These are phyloP conservation scores for Lachnellula suecica DNA, from an alignment of 2,329 filamentous ascomycete genomes.

Conservation along the genomic window DNA sequence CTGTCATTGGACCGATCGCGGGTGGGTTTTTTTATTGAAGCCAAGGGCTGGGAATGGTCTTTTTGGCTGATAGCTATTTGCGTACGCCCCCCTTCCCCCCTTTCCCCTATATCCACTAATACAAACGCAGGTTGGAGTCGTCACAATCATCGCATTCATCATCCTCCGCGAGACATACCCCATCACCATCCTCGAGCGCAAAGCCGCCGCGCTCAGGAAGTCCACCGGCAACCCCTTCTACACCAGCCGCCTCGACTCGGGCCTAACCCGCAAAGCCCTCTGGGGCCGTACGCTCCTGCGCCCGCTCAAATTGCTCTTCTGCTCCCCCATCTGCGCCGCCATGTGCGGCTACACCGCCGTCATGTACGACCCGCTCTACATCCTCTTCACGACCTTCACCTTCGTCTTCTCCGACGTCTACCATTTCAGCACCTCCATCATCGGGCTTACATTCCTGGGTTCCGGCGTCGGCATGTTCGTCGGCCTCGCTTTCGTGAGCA, in stretches of 20 bases:
- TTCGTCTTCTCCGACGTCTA: constrained; percentile 46
- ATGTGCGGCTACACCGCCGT: constrained; percentile 47
- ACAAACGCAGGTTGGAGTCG: constrained; percentile 30
- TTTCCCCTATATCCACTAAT: background rate
- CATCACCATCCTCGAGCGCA: constrained; percentile 41
- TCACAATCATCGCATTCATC: constrained; percentile 23
- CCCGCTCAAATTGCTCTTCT: constrained; percentile 40
- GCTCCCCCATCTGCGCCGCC: constrained; percentile 35
- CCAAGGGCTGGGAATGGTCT: constrained; percentile 49
- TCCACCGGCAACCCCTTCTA: constrained; percentile 37
- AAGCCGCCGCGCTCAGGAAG: constrained; percentile 45
- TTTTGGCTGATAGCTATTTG: constrained; percentile 46
- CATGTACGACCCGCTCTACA: constrained; percentile 50
- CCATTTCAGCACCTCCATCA: constrained; percentile 34
- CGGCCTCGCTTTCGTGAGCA: constrained; percentile 38
- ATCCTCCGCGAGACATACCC: constrained; percentile 44
- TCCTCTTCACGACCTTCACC: constrained; percentile 48
- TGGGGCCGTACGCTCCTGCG: constrained; percentile 24
- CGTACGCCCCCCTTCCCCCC: constrained; percentile 1
- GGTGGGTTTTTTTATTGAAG: constrained; percentile 47
- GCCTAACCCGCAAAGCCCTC: background rate
- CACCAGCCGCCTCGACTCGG: constrained; percentile 32
- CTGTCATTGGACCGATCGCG: constrained; percentile 41
- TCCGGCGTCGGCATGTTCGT: constrained; percentile 38
- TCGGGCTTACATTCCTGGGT: constrained; percentile 40